Conservation (phyloP, 139 green algal species). For the Coelastrella sp. region DNA sequence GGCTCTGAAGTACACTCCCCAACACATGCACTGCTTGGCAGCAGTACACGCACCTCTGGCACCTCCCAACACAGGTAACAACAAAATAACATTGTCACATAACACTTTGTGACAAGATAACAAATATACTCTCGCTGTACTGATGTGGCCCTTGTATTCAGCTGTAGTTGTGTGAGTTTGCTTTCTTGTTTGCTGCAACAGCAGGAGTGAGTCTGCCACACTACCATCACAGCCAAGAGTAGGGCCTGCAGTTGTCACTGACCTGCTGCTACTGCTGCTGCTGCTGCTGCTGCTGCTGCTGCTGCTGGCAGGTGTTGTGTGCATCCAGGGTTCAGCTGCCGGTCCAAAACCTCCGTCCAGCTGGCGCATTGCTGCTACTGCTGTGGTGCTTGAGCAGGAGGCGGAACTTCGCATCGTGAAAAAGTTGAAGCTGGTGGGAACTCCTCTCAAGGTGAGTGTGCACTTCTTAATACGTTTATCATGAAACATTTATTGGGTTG, state of each 20-base stretch:
- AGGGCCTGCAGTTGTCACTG: neutral
- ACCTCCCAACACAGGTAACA: constrained; percentile 85
- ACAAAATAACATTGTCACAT: neutral
- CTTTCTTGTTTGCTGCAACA: neutral
- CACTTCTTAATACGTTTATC: neutral
- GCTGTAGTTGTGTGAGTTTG: neutral
- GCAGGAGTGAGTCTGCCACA: neutral
- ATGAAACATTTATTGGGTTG: no score
- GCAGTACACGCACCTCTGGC: constrained; percentile 83
- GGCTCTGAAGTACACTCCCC: constrained; percentile 97
- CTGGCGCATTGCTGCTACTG: constrained; percentile 95
- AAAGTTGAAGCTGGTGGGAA: constrained; percentile 96
- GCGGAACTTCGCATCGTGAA: constrained; percentile 84
- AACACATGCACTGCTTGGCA: constrained; percentile 98
- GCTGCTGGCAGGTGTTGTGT: constrained; percentile 58
- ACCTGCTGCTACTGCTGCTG: neutral
- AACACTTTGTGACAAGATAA: neutral
- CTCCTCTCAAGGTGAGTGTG: constrained; percentile 75
- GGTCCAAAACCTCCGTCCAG: constrained; percentile 24
- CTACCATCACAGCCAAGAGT: neutral
- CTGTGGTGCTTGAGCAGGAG: constrained; percentile 92
- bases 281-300: constrained; percentile 1
- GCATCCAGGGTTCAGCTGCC: constrained; percentile 67
- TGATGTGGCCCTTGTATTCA: neutral
- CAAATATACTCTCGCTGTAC: neutral